Conservation (phyloP, 2,329 filamentous ascomycete genomes). For the Apiospora koreana region DNA sequence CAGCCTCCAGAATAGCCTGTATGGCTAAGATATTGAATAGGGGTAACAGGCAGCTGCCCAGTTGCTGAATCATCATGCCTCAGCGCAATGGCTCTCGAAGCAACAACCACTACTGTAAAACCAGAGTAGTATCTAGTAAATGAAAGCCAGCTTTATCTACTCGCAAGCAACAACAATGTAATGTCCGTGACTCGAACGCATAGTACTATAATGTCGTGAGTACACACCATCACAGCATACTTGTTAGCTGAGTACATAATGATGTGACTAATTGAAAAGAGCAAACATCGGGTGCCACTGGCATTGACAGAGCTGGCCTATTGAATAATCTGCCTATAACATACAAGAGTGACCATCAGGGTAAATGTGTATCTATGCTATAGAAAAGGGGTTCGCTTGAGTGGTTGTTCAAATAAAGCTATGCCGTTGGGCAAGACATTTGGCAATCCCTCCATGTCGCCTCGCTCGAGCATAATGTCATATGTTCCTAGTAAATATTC, state of each 20-base stretch:
- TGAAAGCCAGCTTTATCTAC: background rate
- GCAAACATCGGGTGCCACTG: background rate
- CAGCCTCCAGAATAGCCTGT: background rate
- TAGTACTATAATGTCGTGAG: background rate
- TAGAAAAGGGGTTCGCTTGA: too few species aligned
- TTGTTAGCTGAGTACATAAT: background rate
- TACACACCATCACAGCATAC: background rate
- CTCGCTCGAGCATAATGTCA: too few species aligned
- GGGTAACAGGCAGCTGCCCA: background rate
- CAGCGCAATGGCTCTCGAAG: background rate
- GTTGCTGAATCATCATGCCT: background rate
- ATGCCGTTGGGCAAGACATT: too few species aligned
- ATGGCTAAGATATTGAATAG: background rate
- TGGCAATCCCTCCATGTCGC: too few species aligned
- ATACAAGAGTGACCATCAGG: too few species aligned
- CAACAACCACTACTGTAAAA: background rate
- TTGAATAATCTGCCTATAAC: background rate
- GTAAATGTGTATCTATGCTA: too few species aligned
- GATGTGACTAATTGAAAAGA: too few species aligned
- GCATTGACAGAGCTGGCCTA: background rate
- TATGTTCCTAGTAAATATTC: too few species aligned
- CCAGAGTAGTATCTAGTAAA: too few species aligned
- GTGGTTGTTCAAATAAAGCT: too few species aligned
- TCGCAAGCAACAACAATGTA: background rate
- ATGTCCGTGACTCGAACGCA: background rate